Evolutionary conservation across 2,329 filamentous ascomycete genomes (phyloP).

Genomic region (Diaporthe batatas): DNA sequence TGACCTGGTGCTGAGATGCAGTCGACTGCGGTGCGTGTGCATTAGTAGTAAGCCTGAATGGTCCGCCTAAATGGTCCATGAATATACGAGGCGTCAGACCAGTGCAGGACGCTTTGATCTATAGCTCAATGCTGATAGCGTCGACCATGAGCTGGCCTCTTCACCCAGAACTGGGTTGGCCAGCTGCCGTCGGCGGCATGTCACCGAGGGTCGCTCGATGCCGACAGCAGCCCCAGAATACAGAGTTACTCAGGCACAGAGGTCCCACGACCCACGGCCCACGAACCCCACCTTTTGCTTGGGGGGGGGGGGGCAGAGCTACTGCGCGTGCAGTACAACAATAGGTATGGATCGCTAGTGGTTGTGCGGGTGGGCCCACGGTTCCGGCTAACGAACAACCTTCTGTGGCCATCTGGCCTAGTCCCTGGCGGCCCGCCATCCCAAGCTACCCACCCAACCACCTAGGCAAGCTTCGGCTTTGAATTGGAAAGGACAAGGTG

Average conservation of each 20-base stretch:
- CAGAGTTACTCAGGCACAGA: constrained; percentile 9
- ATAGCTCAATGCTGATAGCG: background rate
- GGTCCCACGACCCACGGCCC: constrained; percentile 10
- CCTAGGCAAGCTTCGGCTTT: constrained; percentile 17
- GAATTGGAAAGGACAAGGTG: constrained; percentile 35
- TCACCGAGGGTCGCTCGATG: constrained; percentile 17
- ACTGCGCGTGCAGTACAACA: background rate
- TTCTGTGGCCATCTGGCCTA: background rate
- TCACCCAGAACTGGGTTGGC: constrained; percentile 1
- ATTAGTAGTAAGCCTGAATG: no score
- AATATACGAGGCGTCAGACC: no score
- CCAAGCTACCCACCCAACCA: constrained; percentile 7
- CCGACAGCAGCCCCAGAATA: constrained; percentile 1
- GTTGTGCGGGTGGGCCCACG: constrained; percentile 17
- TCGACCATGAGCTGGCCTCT: background rate
- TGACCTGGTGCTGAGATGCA: background rate
- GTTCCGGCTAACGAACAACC: constrained; percentile 1
- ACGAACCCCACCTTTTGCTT: constrained; percentile 27
- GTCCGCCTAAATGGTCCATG: no score
- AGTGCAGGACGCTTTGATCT: background rate
- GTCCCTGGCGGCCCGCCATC: constrained; percentile 27
- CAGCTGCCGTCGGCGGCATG: constrained; percentile 21
- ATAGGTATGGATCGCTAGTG: constrained; percentile 23
- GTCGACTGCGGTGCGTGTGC: no score
- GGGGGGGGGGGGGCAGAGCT: constrained; percentile 7